These are phyloP conservation scores for Zizania palustris DNA, from an alignment of 202 grass and related monocot species.

Conservation along the genomic window DNA sequence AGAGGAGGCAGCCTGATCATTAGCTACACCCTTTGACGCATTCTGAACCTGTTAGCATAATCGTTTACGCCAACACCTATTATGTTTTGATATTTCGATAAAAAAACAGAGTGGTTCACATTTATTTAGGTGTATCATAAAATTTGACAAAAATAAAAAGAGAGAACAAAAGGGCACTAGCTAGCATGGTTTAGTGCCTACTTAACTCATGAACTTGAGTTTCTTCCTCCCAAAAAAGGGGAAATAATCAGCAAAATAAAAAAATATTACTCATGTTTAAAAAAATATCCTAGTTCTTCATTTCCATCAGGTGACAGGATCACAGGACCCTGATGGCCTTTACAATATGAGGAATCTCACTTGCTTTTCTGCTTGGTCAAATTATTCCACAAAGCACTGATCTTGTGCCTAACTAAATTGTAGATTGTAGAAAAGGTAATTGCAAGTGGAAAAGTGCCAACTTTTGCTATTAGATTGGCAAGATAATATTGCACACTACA, in stretches of 20 bases:
- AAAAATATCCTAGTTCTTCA: not conserved
- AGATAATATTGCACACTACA: not conserved
- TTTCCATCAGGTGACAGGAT: not conserved
- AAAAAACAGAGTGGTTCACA: too few species aligned
- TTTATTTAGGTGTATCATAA: too few species aligned
- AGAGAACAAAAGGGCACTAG: not conserved
- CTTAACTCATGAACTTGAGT: not conserved
- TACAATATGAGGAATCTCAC: not conserved
- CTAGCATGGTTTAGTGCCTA: not conserved
- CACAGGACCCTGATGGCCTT: not conserved
- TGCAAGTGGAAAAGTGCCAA: slow-evolving; percentile 31
- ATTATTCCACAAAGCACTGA: slow-evolving; percentile 44
- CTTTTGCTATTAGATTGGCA: slow-evolving; percentile 20
- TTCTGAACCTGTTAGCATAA: too few species aligned
- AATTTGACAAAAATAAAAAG: not conserved
- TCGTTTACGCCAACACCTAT: too few species aligned
- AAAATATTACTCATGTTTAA: not conserved
- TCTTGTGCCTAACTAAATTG: not conserved
- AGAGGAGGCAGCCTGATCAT: too few species aligned
- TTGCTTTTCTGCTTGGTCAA: slow-evolving; percentile 25
- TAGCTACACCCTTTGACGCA: too few species aligned
- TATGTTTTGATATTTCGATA: too few species aligned
- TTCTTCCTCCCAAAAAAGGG: not conserved
- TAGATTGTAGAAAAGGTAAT: not conserved
- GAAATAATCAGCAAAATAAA: not conserved